Percentiles rank a stretch among this genome's conserved stretches.
These are phyloP conservation scores for Tetrahymena thermophila DNA, from an alignment of 73 alveolate genomes.

Conservation along the genomic window DNA sequence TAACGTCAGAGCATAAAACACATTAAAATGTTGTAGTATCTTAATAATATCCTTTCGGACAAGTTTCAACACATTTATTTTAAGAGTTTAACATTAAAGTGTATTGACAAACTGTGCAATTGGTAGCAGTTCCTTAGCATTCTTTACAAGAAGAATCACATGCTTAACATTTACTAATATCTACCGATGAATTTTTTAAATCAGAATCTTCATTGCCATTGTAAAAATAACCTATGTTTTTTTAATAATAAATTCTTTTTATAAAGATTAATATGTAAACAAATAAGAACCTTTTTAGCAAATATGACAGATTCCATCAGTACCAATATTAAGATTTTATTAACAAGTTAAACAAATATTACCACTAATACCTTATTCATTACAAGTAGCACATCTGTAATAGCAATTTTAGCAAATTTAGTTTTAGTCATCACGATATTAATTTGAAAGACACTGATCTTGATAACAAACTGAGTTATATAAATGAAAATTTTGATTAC, in stretches of 20 bases:
- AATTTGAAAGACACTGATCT: neutral
- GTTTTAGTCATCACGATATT: neutral
- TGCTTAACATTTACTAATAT: neutral
- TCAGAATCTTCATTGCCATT: neutral
- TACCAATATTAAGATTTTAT: neutral
- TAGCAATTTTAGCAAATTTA: neutral
- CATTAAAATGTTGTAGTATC: neutral
- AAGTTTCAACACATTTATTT: neutral
- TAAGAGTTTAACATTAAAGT: neutral
- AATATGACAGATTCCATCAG: neutral
- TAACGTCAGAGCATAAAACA: neutral
- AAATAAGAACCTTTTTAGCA: neutral
- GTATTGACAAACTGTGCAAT: neutral
- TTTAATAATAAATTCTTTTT: neutral
- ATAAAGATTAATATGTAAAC: neutral
- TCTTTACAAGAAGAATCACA: neutral
- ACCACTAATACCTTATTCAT: neutral
- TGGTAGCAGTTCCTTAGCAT: neutral
- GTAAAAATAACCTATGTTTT: neutral
- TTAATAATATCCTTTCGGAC: neutral
- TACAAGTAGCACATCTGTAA: neutral
- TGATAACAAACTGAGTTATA: neutral
- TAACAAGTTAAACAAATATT: neutral
- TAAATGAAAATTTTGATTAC: neutral
- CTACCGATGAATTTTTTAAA: neutral